Conservation (phyloP, 2,329 filamentous ascomycete genomes). For the Trichoderma atroviride region DNA sequence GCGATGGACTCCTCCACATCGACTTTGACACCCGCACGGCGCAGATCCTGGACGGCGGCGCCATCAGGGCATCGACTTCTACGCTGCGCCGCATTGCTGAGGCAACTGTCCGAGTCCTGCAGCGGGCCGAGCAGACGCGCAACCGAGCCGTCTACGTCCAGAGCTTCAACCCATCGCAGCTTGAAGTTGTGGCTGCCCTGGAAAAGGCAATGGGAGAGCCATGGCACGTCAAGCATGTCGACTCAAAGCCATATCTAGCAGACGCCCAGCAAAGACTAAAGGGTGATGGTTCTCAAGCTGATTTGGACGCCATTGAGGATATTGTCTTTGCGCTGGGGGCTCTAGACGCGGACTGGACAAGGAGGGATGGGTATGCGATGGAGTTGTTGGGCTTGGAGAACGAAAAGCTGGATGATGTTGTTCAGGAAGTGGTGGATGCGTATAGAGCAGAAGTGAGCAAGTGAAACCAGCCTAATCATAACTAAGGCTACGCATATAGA, state of each 20-base stretch:
- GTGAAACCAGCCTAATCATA: background rate
- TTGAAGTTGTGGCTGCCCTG: conserved; percentile 49
- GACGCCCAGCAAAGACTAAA: conserved; percentile 44
- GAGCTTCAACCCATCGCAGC: conserved; percentile 52
- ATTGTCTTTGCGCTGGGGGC: conserved; percentile 54
- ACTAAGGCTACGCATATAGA: background rate
- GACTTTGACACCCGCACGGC: conserved; percentile 48
- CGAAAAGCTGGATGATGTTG: conserved; percentile 49
- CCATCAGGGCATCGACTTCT: conserved; percentile 51
- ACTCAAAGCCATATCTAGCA: conserved; percentile 45
- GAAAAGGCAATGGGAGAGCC: conserved; percentile 54
- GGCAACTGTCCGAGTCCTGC: conserved; percentile 53
- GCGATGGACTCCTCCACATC: conserved; percentile 44
- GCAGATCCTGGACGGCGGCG: conserved; percentile 55
- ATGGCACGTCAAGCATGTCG: conserved; percentile 38
- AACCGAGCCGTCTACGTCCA: conserved; percentile 54
- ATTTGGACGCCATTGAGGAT: conserved; percentile 42
- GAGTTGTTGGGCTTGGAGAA: conserved; percentile 49
- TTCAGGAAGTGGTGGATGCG: conserved; percentile 41
- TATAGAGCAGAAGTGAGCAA: conserved; percentile 14
- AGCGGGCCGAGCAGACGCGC: conserved; percentile 52
- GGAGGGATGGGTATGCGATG: conserved; percentile 50
- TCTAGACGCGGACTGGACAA: conserved; percentile 53
- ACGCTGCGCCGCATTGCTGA: conserved; percentile 53
- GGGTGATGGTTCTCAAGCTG: conserved; percentile 41